Base-by-base conservation (phyloP, 495 filamentous ascomycete genomes). In the Glonium stellatum region DNA sequence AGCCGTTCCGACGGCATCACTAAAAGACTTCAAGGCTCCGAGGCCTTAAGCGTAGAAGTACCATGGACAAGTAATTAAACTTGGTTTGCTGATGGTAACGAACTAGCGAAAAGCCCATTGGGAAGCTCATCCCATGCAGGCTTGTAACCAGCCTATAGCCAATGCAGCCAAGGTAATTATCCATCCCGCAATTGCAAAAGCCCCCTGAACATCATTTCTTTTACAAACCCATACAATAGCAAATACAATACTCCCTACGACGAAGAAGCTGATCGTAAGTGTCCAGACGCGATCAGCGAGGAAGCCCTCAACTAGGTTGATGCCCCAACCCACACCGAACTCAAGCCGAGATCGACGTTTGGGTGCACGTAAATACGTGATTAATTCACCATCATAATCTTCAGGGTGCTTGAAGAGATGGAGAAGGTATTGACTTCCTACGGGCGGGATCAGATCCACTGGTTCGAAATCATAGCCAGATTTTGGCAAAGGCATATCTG, bases 261-360 rank as follows among this genome's bases (percentile, higher is more conserved):
- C 58, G 36, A 77, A 75, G 10, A 70, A 57, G 0, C 55, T 22
- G 31, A 72, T 63, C 8, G 65, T 27, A 5, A 70, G 18, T 6
- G 62, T 35, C 74, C 72, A 77, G 15, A 77, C 60, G n/a, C 65
- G 68, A n/a, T 66, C 60, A 2, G 62, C 58, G n/a, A 69, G 53
- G 57, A 72, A 76, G 9, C 72, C 70, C 64, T 76, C 74, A 1
- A 75, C 71, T 18, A 76, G 67, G 25, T 73, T 72, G 41, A 78
- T 67, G 12, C 76, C 76, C 73, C 73, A 78, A 1, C 72, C 75
- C n/a, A 69, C 58, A 11, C 71, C 71, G 19, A 50, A 56, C 21
- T 67, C 53, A 1, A 73, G 60, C 5, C 66, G 58, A 12, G 59
- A 65, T 22, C 58, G 63, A 8, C 57, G 61, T 55, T 69, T 71